Evolutionary conservation across 1,284 basidiomycete species (phyloP), one percentile per base, ranked within the genome.

Genomic region (Ustilago lituana): DNA sequence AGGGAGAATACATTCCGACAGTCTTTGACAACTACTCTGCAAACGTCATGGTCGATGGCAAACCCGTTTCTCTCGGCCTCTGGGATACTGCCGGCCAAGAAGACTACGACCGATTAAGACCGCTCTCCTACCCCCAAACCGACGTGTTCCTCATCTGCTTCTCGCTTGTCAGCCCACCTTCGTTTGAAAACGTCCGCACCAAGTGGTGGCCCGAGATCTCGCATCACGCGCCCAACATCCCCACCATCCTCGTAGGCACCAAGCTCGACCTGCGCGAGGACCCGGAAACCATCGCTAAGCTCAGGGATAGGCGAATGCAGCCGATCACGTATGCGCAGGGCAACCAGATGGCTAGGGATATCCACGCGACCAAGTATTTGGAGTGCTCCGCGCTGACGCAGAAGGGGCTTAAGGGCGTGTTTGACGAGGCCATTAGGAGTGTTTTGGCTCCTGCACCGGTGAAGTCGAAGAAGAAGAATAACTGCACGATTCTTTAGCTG

Each of bases 131-230:
- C 85, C 96, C 96, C 8, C 96, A 98, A 84, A 98, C 96, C 49
- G 96, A 99, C 83, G 94, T 99, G 33, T 98, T 99, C 86, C 87
- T 99, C 82, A 94, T 98, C 83, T 98, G 96, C 84, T 99, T 98
- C 87, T 96, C 93, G 41, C 88, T 98, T 68, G 94, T 97, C 80
- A 94, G 91, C 77, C 96, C 96, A 27, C 93, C 96, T 22, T 93
- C 91, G 84, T 98, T 94, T 82, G 96, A 98, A 85, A 99, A 98
- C 87, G 93, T 98, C 62, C 89, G 91, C 84, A 96, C 93, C 76
- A 98, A 98, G 82, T 85, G 84, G 85, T 85, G 82, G 82, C 84
- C 84, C 32, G 78, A 75, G 50, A 74, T 78, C 54, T 56, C 65
- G 40, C 96, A 98, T 84, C 95, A 98, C 84, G 94, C 95, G 26